phyloP scores from a whole-genome alignment of 148 eudicot species.

The Heliosperma pusillum region DNA sequence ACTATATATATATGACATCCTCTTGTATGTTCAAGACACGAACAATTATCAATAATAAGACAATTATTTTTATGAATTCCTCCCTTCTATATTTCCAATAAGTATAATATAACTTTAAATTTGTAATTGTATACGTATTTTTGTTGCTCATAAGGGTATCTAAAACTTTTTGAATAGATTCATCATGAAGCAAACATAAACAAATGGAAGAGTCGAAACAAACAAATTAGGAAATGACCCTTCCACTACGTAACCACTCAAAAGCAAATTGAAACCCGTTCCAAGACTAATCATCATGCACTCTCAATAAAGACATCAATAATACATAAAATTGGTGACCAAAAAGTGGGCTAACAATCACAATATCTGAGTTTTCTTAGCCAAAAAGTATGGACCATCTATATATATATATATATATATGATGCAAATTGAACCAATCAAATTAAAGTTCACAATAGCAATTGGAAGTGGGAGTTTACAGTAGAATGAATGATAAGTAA shows the following conservation, averaged over 20 bases:
- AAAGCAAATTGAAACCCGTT: slow-evolving; percentile 4
- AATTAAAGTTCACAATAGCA: background rate
- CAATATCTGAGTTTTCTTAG: slow-evolving; percentile 10
- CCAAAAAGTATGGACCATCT: slow-evolving; percentile 17
- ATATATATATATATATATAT: too few relatives aligned
- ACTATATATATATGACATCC: too few relatives aligned
- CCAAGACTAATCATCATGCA: slow-evolving; percentile 2
- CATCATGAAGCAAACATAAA: background rate
- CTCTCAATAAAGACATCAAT: background rate
- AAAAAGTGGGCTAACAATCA: slow-evolving; percentile 13
- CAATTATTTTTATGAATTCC: too few relatives aligned
- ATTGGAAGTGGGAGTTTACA: background rate
- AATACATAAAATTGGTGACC: slow-evolving; percentile 1
- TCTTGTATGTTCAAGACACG: too few relatives aligned
- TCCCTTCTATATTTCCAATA: too few relatives aligned
- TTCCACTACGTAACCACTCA: slow-evolving; percentile 7
- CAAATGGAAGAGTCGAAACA: background rate
- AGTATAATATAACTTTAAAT: too few relatives aligned
- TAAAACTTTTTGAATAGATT: background rate
- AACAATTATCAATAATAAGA: too few relatives aligned
- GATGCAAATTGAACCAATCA: background rate
- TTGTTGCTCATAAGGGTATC: too few relatives aligned
- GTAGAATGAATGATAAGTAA: background rate
- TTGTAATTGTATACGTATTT: too few relatives aligned
- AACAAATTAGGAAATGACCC: too few relatives aligned